Evolutionary conservation across 139 green algal species (phyloP), one percentile per base, ranked within the genome.

Genomic region (Haematococcus sp.): DNA sequence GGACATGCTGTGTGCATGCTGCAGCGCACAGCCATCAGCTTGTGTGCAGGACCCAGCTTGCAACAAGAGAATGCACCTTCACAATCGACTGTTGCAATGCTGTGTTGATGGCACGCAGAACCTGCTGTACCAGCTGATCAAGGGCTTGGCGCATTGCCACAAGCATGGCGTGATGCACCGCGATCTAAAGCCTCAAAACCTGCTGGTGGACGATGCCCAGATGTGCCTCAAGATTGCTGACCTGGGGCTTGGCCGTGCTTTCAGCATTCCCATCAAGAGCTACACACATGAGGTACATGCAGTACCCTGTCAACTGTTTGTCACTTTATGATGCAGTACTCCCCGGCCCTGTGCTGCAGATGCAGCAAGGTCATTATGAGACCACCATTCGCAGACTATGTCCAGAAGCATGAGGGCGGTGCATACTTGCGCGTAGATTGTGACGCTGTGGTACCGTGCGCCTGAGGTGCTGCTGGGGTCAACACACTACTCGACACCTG

Each of bases 181-280:
- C 25, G 95, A 99, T 78, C 82, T 99, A 4, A 99, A 99, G 84
- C 95, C 95, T 4, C 95, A 99, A 76, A 99, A 99, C 84, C 79
- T 99, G 59, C 88, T 99, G 35, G 88, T 99, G 20, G 84, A 90
- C 63, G 84, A 90, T 71, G 60, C 64, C 68, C 80, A 64, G 58
- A 78, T 87, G 79, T 84, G 72, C 32, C 75, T 99, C 7, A 99
- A 99, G 83, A 93, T 99, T 46, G 96, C 96, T 22, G 96, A 99
- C 80, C 84, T 99, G 66, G 96, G 96, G 22, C 82, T 99, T 46
- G 96, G 93, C 17, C 87, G 96, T 4, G 90, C 92, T 22, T 99
- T 98, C 84, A 93, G 88, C 74, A 91, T 99, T n/a, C 96, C 96
- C n/a, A 87, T 99, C 66, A 96, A 98, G 81, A 91, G 83, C 66